Percentiles rank a stretch among this genome's conserved stretches.
These are phyloP conservation scores for Schizosaccharomyces japonicus DNA, from an alignment of 805 yeast genomes.

Conservation along the genomic window DNA sequence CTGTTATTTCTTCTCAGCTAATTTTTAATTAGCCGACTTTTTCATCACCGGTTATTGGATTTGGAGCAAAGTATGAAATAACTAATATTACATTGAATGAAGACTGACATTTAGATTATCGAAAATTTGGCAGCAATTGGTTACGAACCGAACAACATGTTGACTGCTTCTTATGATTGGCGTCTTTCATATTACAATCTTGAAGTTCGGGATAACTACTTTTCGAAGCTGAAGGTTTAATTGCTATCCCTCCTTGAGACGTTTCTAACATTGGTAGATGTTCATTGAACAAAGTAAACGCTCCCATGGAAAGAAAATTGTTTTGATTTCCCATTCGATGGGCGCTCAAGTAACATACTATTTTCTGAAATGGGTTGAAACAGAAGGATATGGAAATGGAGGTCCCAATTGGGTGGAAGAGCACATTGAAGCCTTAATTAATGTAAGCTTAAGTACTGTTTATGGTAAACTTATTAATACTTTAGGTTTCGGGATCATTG, in stretches of 20 bases:
- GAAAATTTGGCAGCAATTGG: conserved; percentile 87
- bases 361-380: conserved; percentile 92
- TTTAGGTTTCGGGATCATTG: conserved; percentile 50
- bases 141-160: conserved; percentile 76
- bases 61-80: conserved; percentile 44
- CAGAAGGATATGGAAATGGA: conserved; percentile 84
- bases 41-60: conserved; percentile 92
- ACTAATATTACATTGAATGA: too few species aligned
- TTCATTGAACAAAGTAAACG: conserved; percentile 40
- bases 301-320: conserved; percentile 38
- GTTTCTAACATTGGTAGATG: neutral
- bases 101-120: conserved; percentile 26
- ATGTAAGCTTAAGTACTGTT: conserved; percentile 14
- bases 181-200: conserved; percentile 71
- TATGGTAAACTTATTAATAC: neutral
- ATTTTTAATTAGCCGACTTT: conserved; percentile 43
- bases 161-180: conserved; percentile 90
- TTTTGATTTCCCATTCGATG: conserved; percentile 85
- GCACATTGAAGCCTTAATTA: conserved; percentile 55
- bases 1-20: neutral
- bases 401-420: conserved; percentile 73
- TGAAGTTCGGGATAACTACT: conserved; percentile 70
- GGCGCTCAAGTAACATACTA: conserved; percentile 76
- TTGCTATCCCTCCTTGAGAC: too few species aligned
- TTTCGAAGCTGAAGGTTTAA: conserved; percentile 38